A percentile compares a stretch with the other conserved stretches of the same genome.
Conservation (phyloP, 2,329 filamentous ascomycete species). For the Colletotrichum camelliae region DNA sequence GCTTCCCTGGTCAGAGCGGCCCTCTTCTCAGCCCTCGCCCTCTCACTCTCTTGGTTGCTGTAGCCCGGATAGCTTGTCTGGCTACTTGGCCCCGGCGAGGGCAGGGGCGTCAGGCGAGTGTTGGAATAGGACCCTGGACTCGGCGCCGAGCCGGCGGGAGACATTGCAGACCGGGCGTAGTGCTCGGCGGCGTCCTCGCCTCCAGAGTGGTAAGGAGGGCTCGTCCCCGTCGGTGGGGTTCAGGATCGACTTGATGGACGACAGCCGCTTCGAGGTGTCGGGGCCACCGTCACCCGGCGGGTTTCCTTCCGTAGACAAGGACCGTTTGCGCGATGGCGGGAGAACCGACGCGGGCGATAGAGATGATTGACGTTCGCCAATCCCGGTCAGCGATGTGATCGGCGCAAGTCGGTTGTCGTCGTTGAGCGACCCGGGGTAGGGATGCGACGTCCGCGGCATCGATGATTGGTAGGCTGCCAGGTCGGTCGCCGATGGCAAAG, state of each 20-base stretch:
- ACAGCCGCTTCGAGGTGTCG: constrained; percentile 66
- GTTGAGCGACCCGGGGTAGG: constrained; percentile 46
- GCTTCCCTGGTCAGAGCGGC: constrained; percentile 74
- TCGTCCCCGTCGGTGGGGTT: constrained; percentile 55
- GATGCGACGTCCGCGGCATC: constrained; percentile 40
- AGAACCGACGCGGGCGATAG: constrained; percentile 66
- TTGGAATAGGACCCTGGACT: constrained; percentile 46
- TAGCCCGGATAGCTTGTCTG: constrained; percentile 30
- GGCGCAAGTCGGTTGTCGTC: constrained; percentile 67
- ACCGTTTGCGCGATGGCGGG: constrained; percentile 68
- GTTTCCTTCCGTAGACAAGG: constrained; percentile 64
- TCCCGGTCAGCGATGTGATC: constrained; percentile 50
- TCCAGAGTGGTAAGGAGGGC: constrained; percentile 23
- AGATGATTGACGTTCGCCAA: constrained; percentile 59
- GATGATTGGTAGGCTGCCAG: constrained; percentile 59
- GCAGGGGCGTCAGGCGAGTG: constrained; percentile 26
- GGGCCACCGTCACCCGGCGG: constrained; percentile 41
- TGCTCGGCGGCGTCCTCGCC: constrained; percentile 42
- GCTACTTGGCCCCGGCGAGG: constrained; percentile 29
- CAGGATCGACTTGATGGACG: constrained; percentile 78
- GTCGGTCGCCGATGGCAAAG: constrained; percentile 46
- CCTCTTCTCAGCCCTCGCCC: constrained; percentile 64
- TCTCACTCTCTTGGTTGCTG: constrained; percentile 49
- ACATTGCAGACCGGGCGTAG: constrained; percentile 50
- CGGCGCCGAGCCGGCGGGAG: constrained; percentile 43